These are phyloP conservation scores for Cystobasidium ongulense DNA, from an alignment of 768 basidiomycete genomes.

Conservation along the genomic window DNA sequence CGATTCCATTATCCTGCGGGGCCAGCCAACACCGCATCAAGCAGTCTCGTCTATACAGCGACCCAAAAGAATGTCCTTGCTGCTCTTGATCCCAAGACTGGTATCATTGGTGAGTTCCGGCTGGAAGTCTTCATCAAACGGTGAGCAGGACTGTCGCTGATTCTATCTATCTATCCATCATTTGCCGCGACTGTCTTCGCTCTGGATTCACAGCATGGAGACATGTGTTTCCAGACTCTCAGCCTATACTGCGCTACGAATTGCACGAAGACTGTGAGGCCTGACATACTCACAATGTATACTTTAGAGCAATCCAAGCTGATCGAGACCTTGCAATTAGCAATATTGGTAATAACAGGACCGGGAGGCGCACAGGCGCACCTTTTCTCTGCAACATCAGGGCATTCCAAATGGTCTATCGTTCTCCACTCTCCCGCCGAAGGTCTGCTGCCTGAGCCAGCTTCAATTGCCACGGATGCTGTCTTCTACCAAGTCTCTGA, in stretches of 20 bases:
- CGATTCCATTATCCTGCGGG: constrained; percentile 30
- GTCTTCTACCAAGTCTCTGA: constrained; percentile 18
- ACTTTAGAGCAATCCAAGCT: background rate
- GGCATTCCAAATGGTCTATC: constrained; percentile 19
- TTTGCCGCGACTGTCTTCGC: background rate
- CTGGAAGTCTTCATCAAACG: background rate
- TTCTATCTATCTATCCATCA: background rate
- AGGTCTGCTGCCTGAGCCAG: constrained; percentile 24
- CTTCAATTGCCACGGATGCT: constrained; percentile 9
- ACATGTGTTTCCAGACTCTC: constrained; percentile 13
- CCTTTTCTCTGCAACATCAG: constrained; percentile 21
- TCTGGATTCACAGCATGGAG: background rate
- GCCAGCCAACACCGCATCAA: background rate
- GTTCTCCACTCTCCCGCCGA: background rate
- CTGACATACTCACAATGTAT: too few relatives aligned
- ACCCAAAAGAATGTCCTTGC: constrained; percentile 24
- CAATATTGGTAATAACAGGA: constrained; percentile 6
- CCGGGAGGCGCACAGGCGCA: constrained; percentile 7
- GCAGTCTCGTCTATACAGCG: constrained; percentile 18
- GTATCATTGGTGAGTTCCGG: constrained; percentile 3
- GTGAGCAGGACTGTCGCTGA: background rate
- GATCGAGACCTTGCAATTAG: background rate
- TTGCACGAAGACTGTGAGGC: constrained; percentile 19
- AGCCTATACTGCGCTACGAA: constrained; percentile 15
- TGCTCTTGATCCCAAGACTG: constrained; percentile 20